These are phyloP conservation scores for Halophytophthora batemanensis DNA, from an alignment of 352 stramenopile genomes.

Conservation along the genomic window DNA sequence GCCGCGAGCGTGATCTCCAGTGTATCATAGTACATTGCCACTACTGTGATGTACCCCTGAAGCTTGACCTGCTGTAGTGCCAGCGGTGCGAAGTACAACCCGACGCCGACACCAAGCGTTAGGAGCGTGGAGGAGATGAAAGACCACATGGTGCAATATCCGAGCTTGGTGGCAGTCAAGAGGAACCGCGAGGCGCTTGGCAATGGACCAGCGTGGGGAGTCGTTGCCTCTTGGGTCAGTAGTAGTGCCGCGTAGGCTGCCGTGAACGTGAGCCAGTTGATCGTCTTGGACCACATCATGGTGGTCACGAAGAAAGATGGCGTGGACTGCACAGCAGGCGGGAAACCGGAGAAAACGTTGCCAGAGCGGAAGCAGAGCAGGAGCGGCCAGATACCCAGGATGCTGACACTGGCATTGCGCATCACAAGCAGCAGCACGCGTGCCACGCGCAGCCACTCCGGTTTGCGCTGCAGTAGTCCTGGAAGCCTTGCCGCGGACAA, in stretches of 20 bases:
- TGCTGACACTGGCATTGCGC: conserved; percentile 1
- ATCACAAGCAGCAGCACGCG: conserved; percentile 1
- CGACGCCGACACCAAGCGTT: neutral
- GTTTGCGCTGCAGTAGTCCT: too few species aligned
- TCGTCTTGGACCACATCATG: conserved; percentile 4
- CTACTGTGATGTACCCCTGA: too few species aligned
- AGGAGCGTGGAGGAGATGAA: neutral
- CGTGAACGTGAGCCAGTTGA: conserved; percentile 1
- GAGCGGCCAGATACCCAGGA: neutral
- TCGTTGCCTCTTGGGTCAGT: neutral
- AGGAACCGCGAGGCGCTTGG: neutral
- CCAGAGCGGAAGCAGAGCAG: conserved; percentile 1
- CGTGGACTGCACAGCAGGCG: neutral
- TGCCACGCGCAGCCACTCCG: neutral
- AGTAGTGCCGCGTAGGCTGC: conserved; percentile 3
- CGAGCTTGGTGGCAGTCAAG: neutral
- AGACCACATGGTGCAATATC: neutral
- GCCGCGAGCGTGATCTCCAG: too few species aligned
- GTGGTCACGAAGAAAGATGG: neutral
- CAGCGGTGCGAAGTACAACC: neutral
- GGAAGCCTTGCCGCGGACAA: too few species aligned
- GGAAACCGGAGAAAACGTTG: conserved; percentile 1
- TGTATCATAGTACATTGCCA: too few species aligned
- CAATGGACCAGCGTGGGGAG: too few species aligned
- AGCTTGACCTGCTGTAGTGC: too few species aligned